Evolutionary conservation across 2,329 filamentous ascomycete species (phyloP).

Genomic region (Dryadomyces sulphureus): DNA sequence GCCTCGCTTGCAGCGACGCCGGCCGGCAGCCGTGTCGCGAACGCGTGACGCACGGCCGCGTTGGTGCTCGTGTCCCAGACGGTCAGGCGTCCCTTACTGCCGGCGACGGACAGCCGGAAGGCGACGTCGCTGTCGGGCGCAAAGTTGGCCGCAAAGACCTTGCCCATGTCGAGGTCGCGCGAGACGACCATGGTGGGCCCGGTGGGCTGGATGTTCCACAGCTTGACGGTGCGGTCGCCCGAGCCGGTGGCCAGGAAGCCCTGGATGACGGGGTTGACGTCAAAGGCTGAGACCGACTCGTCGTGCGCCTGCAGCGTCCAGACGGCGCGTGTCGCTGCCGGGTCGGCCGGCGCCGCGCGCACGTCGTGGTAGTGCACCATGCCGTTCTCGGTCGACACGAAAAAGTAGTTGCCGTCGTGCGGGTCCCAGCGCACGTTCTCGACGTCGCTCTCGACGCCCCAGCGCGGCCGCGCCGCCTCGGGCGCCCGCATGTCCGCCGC

Average conservation of each 20-base stretch:
- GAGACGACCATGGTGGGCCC: slow-evolving; percentile 85
- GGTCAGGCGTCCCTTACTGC: slow-evolving; percentile 83
- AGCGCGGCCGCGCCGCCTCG: slow-evolving; percentile 64
- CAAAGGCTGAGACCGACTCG: slow-evolving; percentile 79
- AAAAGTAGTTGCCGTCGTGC: slow-evolving; percentile 87
- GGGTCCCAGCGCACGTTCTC: slow-evolving; percentile 89
- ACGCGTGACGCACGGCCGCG: slow-evolving; percentile 66
- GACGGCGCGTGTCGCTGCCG: slow-evolving; percentile 64
- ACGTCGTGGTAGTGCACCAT: slow-evolving; percentile 86
- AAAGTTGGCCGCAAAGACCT: slow-evolving; percentile 83
- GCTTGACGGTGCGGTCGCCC: slow-evolving; percentile 86
- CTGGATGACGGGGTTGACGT: slow-evolving; percentile 78
- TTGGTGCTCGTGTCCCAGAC: slow-evolving; percentile 98
- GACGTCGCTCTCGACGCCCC: slow-evolving; percentile 92
- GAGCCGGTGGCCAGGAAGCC: slow-evolving; percentile 90
- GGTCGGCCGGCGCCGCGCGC: slow-evolving; percentile 58
- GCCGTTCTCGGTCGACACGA: slow-evolving; percentile 83
- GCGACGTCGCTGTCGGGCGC: slow-evolving; percentile 82
- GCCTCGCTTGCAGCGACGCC: slow-evolving; percentile 45
- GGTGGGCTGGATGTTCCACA: slow-evolving; percentile 77
- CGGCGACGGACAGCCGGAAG: slow-evolving; percentile 84
- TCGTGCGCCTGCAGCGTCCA: slow-evolving; percentile 97
- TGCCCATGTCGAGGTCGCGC: slow-evolving; percentile 83
- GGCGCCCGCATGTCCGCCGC: slow-evolving; percentile 95
- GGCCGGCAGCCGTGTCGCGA: slow-evolving; percentile 58